Base-by-base conservation (phyloP, 202 grass and related monocot species). In the Carex arenaria region DNA sequence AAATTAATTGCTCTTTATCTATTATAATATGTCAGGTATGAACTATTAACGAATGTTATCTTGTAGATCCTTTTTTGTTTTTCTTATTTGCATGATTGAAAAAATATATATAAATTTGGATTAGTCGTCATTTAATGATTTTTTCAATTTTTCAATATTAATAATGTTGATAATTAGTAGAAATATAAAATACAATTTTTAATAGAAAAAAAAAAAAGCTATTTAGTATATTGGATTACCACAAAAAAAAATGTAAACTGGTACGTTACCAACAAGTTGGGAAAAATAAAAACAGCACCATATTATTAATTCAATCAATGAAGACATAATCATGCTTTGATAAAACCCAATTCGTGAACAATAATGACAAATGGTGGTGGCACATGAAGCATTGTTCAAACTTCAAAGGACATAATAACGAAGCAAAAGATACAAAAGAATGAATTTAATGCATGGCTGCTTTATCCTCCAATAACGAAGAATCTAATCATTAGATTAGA, bases 401-500 rank as follows among this genome's bases (percentile, higher is more conserved):
- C 53, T 59, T 20, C 49, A 32, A 76, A 76, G 26, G 72, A 76
- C 56, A 26, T 76, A 26, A 26, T 76, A 26, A 34, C 26, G 56
- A 76, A 76, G 72, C 72, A 59, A 59, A 57, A 54, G 53, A 77
- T 4, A 14, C 15, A 56, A 77, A 77, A 3, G 28, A 77, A 57
- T n/a, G 28, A 77, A 57, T n/a, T 77, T 57, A 77, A 18, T 77
- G 52, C 4, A 10, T 14, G 7, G 5, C 57, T 59, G 53, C 53
- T 59, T 78, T 59, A 78, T 78, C 60, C 69, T 13, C 53, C 53
- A 31, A 34, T 53, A 59, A 78, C 32, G 30, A 38, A 7, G 73
- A 30, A 78, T 78, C 73, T 78, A 57, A 78, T 78, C 12, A 78
- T 78, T 78, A 78, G 53, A 38, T 38, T 38, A 34, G 32, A 34